Base-by-base conservation (phyloP, 2,329 filamentous ascomycete species). In the Aureobasidium sp. region DNA sequence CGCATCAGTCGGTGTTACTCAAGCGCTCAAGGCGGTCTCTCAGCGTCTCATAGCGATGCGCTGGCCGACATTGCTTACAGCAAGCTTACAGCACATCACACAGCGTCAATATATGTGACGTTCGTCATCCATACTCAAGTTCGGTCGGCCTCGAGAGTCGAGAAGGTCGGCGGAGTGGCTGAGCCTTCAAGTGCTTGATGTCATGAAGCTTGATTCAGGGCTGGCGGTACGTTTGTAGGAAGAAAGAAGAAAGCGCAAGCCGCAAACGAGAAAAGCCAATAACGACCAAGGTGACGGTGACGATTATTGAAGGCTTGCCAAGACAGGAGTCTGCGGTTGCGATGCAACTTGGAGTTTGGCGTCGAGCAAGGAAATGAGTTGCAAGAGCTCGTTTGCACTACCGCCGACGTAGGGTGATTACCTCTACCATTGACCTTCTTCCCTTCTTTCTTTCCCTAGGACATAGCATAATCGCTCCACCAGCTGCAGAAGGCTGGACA, bases 281-380 rank as follows among this genome's bases (percentile, higher is more conserved):
- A 49, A 41, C 30, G 25, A 44, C 13, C 41, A 47, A 58, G 30
- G 45, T 41, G 54, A 45, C 53, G 44, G 44, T 39, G 53, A 47
- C 54, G 45, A 48, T 48, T n/a, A n/a, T 48, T n/a, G 11, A 27
- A 30, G 25, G 45, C 36, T 58, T 50, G 57, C 57, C 57, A 59
- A 59, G 57, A 9, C 44, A 49, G 36, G 57, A 42, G 34, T 16
- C 39, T 49, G 44, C 34, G 14, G 55, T 30, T 5, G 55, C 32
- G 30, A 59, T 59, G 57, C 32, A 47, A 34, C 13, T 29, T 48
- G 37, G 37, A 54, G 14, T 51, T 25, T 39, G 50, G 36, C 50
- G 50, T 42, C 50, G 34, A 50, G 27, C 34, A 49, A 42, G 57
- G 57, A 59, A 59, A 59, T 59, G 57, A 59, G 45, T 50, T 59